A percentile compares a stretch with the other conserved stretches of the same genome.
Conservation (phyloP, 306 rosid genomes). For the Trichosanthes truncata region DNA sequence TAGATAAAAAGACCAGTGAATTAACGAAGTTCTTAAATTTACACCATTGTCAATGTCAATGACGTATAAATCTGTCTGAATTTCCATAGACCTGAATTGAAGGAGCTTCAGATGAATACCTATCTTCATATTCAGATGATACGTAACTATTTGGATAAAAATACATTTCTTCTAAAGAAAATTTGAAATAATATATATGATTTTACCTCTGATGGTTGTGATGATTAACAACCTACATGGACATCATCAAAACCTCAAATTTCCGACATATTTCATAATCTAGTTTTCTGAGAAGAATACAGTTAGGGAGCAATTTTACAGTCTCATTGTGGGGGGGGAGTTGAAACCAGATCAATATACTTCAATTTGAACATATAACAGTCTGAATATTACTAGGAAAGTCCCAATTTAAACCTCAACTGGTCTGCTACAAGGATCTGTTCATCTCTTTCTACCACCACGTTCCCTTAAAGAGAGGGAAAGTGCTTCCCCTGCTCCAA, state of each 20-base stretch:
- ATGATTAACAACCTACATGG: not conserved
- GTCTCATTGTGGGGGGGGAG: not conserved
- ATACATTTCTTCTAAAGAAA: no score
- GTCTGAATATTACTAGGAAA: conserved; percentile 25
- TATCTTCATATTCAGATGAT: no score
- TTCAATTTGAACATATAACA: not conserved
- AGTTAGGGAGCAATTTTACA: not conserved
- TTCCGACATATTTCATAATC: not conserved
- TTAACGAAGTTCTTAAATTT: no score
- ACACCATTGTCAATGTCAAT: no score
- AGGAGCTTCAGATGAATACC: no score
- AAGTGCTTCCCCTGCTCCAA: conserved; percentile 69
- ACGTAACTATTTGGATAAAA: no score
- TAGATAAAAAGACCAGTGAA: no score
- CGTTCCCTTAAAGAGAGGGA: conserved; percentile 81
- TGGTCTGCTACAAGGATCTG: conserved; percentile 10
- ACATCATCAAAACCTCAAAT: not conserved
- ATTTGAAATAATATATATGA: no score
- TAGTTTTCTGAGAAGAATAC: not conserved
- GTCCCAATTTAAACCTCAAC: conserved; percentile 44
- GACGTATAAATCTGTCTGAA: no score
- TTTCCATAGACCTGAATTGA: no score
- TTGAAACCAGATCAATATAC: not conserved
- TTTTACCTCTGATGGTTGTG: not conserved
- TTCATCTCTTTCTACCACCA: conserved; percentile 95